phyloP scores from a whole-genome alignment of 257 asterid species.

The Capsicum chinense region DNA sequence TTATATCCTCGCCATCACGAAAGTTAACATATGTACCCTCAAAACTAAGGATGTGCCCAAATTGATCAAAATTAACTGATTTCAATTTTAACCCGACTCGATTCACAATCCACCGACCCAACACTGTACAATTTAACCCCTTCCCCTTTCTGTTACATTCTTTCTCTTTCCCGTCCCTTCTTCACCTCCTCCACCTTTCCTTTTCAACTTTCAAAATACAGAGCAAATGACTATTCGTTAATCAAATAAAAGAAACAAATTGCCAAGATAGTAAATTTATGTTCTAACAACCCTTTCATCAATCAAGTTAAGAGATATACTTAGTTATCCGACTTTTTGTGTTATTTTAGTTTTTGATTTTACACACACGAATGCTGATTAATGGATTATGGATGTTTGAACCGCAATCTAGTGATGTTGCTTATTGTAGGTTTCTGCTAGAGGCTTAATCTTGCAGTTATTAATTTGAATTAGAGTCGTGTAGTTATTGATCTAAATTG shows the following conservation, averaged over 20 bases:
- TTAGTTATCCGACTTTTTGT: neutral
- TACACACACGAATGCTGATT: neutral
- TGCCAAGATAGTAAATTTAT: neutral
- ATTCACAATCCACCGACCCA: no score
- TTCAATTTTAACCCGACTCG: no score
- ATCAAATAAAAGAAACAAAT: neutral
- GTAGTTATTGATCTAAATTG: neutral
- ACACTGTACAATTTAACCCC: no score
- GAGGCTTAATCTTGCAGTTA: conserved; percentile 1
- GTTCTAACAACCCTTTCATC: neutral
- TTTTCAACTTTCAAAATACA: no score
- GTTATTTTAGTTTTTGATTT: neutral
- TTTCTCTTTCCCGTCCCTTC: no score
- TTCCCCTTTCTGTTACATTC: no score
- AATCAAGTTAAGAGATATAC: neutral
- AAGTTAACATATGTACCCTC: no score
- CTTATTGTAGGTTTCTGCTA: neutral
- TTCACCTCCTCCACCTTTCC: no score
- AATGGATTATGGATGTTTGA: neutral
- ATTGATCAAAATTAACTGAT: no score
- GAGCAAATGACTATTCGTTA: neutral
- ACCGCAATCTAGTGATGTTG: neutral
- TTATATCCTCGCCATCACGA: no score
- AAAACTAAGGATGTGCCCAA: no score
- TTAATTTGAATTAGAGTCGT: neutral